phyloP scores from a whole-genome alignment of 805 yeast species.

The Metschnikowia cerradonensis region DNA sequence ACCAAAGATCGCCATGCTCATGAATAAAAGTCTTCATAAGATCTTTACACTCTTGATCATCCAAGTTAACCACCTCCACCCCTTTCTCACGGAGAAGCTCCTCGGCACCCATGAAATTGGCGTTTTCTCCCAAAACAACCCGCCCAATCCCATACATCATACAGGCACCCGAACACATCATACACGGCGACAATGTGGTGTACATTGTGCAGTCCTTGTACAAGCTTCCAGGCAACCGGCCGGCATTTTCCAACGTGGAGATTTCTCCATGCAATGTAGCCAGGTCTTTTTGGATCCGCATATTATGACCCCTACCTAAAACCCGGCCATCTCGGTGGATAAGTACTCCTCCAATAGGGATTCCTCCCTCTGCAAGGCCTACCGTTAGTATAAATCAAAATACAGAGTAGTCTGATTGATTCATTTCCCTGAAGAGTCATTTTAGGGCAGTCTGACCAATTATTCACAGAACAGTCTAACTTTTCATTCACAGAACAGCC shows the following conservation, averaged over 20 bases:
- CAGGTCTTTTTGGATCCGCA: slow-evolving; percentile 80
- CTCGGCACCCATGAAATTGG: slow-evolving; percentile 80
- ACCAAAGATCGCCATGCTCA: slow-evolving; percentile 76
- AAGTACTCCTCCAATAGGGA: slow-evolving; percentile 81
- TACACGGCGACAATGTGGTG: slow-evolving; percentile 89
- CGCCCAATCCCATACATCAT: slow-evolving; percentile 83
- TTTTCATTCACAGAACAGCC: too few species aligned
- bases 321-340: slow-evolving; percentile 73
- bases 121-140: slow-evolving; percentile 86
- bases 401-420: too few species aligned
- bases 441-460: too few species aligned
- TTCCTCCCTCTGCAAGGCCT: slow-evolving; percentile 83
- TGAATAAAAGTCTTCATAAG: slow-evolving; percentile 75
- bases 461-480: too few species aligned
- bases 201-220: slow-evolving; percentile 87
- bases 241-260: slow-evolving; percentile 84
- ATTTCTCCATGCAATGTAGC: slow-evolving; percentile 92
- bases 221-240: slow-evolving; percentile 73
- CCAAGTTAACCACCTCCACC: slow-evolving; percentile 62
- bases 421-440: too few species aligned
- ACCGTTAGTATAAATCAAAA: slow-evolving; percentile 9
- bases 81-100: slow-evolving; percentile 64
- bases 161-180: slow-evolving; percentile 94
- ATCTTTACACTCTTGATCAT: slow-evolving; percentile 58
- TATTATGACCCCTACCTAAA: slow-evolving; percentile 85